Conservation (phyloP, 2,329 filamentous ascomycete genomes). For the Paraconiothyrium sp. region DNA sequence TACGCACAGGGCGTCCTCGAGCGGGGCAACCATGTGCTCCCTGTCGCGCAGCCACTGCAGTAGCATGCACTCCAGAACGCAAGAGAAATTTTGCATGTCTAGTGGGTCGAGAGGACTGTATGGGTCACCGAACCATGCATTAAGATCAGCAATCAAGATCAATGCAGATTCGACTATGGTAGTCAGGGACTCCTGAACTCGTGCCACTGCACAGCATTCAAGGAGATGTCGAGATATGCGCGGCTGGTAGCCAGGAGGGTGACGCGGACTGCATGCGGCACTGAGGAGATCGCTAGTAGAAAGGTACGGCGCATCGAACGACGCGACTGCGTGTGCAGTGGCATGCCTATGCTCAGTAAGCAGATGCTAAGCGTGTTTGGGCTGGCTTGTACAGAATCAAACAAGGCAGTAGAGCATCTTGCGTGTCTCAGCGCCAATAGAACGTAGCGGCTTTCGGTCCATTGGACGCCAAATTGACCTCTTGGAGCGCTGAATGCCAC, state of each 20-base stretch:
- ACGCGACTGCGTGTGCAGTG: constrained; percentile 49
- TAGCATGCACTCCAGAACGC: constrained; percentile 43
- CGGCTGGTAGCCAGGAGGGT: constrained; percentile 41
- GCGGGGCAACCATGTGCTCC: constrained; percentile 35
- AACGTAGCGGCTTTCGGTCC: neutral
- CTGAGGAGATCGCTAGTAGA: constrained; percentile 42
- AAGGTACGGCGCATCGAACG: constrained; percentile 45
- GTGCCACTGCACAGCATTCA: constrained; percentile 40
- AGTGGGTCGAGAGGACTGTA: constrained; percentile 44
- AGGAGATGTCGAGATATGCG: constrained; percentile 42
- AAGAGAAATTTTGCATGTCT: constrained; percentile 49
- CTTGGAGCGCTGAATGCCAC: constrained; percentile 8
- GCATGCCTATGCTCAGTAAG: constrained; percentile 54
- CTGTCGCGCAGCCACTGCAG: constrained; percentile 45
- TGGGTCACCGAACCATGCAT: constrained; percentile 44
- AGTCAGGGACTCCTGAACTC: constrained; percentile 40
- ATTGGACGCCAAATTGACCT: neutral
- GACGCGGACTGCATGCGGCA: constrained; percentile 37
- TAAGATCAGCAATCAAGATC: constrained; percentile 47
- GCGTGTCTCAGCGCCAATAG: constrained; percentile 1
- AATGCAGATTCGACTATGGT: constrained; percentile 40
- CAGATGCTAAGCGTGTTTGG: constrained; percentile 40
- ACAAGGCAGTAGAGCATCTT: constrained; percentile 11
- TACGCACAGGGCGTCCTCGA: constrained; percentile 49
- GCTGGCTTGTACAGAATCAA: constrained; percentile 20